Evolutionary conservation across 441 rosid genomes (phyloP), one percentile per base, ranked within the genome.

Genomic region (Flueggea neowawraea): DNA sequence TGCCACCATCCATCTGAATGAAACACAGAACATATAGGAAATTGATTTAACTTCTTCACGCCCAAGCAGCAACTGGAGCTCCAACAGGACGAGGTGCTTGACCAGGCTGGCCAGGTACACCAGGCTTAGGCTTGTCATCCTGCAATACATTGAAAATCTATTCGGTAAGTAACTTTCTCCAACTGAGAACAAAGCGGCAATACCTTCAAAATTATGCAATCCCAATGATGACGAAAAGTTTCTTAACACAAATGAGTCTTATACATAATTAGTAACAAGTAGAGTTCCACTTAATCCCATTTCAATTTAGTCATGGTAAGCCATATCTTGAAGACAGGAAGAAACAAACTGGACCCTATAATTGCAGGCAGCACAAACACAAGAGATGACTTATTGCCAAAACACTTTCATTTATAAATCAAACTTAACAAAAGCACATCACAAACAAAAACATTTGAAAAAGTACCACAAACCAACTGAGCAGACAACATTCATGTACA

Each of bases 91-190:
- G 90, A 53, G 80, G 68, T 15, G 73, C 82, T 22, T 79, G 87
- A 32, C 73, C 77, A 47, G 68, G 54, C 59, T 69, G 78, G 13
- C 73, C 78, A 22, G 75, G 74, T 50, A 65, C 72, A 16, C 85
- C 88, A 2, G 86, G 73, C 78, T 82, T 84, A 22, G 86, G 84
- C 0, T 62, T 9, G 62, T 87, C 93, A 63, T 87, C 90, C 88
- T 80, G 70, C 12, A 10, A 45, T 4, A 0, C 22, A 12, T 28
- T 8, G 44, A 12, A 14, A 11, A 50, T 22, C 12, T 32, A 7
- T 22, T 0, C 43, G 15, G n/a, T 58, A 16, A 22, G 8, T 8
- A 58, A 36, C 41, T 36, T 36, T 4, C 6, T 36, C 41, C 9
- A 36, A 36, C 6, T 5, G 41, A 36, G 3, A 36, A 36, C 41